These are phyloP conservation scores for Testicularia cyperi DNA, from an alignment of 1,284 basidiomycete genomes.

Conservation along the genomic window DNA sequence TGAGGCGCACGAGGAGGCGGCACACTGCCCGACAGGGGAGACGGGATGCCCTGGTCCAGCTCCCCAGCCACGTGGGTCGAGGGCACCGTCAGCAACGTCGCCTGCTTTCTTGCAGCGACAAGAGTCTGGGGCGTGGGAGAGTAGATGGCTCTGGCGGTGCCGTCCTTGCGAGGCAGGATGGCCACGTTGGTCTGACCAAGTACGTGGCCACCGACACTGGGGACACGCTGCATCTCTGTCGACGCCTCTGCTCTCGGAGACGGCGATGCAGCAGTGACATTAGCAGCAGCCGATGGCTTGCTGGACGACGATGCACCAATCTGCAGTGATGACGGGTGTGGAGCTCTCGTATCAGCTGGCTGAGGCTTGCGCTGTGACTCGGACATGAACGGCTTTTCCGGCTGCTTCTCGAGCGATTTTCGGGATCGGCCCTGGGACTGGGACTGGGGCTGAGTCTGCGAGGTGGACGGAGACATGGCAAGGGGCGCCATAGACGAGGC, in stretches of 20 bases:
- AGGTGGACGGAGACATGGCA: no score
- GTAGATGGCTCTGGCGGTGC: constrained; percentile 30
- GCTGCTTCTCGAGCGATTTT: not conserved
- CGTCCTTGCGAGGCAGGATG: constrained; percentile 21
- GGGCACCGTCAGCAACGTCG: constrained; percentile 10
- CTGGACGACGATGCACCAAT: no score
- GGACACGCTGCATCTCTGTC: not conserved
- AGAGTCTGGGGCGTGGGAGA: constrained; percentile 39
- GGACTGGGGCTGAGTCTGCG: not conserved
- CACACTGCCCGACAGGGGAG: constrained; percentile 13
- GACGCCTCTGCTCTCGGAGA: not conserved
- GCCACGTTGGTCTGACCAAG: constrained; percentile 10
- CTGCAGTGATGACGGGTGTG: no score
- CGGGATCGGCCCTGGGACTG: not conserved
- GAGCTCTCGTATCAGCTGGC: no score
- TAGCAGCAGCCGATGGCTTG: no score
- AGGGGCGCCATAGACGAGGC: no score
- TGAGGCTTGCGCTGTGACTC: no score
- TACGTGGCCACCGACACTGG: constrained; percentile 27
- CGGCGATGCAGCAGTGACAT: no score
- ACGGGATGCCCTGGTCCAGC: constrained; percentile 10
- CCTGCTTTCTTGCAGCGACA: constrained; percentile 15
- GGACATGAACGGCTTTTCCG: no score
- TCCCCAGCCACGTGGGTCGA: not conserved
- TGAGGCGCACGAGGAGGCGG: constrained; percentile 19